Base-by-base conservation (phyloP, 2,329 filamentous ascomycete genomes). In the Neonectria sp. region DNA sequence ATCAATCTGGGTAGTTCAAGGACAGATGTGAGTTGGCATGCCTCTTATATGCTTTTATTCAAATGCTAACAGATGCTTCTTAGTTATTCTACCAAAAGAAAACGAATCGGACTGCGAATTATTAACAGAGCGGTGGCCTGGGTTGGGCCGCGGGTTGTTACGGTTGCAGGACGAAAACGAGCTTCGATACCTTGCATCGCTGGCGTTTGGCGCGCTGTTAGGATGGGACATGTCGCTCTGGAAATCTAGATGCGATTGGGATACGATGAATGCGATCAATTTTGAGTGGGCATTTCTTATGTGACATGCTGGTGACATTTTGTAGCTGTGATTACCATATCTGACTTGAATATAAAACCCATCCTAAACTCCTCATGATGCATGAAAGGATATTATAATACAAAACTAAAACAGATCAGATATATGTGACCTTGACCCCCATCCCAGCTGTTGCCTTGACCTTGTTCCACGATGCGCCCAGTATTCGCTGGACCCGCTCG, bases 401-500 rank as follows among this genome's bases (percentile, higher is more conserved):
- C 69, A 75, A 63, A 73, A 72, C 63, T 68, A 69, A 64, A 68
- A 61, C 27, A 57, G 46, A 62, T 75, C 82, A 98, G 67, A 99
- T 97, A 83, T 98, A 98, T 79, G 93, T 97, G 76, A 98, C 95
- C 84, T 98, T 98, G 70, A 97, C 93, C 2, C 95, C 96, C 95
- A 98, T 98, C 2, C 95, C 95, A 5, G 95, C 91, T 0, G 96
- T 98, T 52, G 90, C 88, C 78, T 89, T 90, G 46, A 97, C 84
- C 83, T 97, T 98, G 61, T 89, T 88, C 94, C 94, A 97, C 11
- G 90, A 90, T 31, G 87, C 85, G 45, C 88, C 88, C 49, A 97
- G 77, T 43, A 95, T 84, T 62, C 91, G 87, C 78, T 90, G 87
- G 40, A 98, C 80, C 71, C 92, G 88, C 72, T 97, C 91, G 46